Evolutionary conservation across 1,139 yeast species (phyloP).

Genomic region (Candida gigantensis): DNA sequence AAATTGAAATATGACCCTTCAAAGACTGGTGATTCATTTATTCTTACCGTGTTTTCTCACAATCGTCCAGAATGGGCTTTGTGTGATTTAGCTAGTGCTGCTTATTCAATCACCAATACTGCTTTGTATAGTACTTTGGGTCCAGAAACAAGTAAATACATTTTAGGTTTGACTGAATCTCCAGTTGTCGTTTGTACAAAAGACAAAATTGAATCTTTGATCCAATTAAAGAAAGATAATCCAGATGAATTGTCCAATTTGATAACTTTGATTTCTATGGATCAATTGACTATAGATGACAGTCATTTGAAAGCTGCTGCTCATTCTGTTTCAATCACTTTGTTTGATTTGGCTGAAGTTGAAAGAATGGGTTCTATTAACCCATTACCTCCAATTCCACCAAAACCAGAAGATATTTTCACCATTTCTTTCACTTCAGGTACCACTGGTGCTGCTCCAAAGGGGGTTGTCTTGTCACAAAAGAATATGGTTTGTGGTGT

Average conservation of each 20-base stretch:
- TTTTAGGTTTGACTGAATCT: conserved; percentile 32
- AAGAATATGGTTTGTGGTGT: conserved; percentile 52
- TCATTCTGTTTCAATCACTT: conserved; percentile 24
- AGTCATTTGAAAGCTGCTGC: conserved; percentile 20
- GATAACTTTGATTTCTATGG: conserved; percentile 38
- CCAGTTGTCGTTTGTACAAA: conserved; percentile 36
- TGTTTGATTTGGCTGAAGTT: conserved; percentile 53
- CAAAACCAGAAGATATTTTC: conserved; percentile 52
- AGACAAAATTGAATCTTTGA: conserved; percentile 28
- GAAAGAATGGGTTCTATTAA: conserved; percentile 52
- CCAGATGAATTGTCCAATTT: conserved; percentile 26
- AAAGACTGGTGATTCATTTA: conserved; percentile 24
- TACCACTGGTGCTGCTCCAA: conserved; percentile 71
- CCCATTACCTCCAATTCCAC: conserved; percentile 47
- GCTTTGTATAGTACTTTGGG: conserved; percentile 44
- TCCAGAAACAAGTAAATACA: conserved; percentile 33
- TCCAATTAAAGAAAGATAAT: conserved; percentile 26
- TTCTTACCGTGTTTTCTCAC: conserved; percentile 35
- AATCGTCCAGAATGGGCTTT: conserved; percentile 41
- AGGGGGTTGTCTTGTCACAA: conserved; percentile 67
- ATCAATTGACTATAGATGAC: conserved; percentile 30
- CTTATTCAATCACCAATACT: conserved; percentile 36
- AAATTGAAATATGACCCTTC: conserved; percentile 23
- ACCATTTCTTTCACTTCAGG: conserved; percentile 79
- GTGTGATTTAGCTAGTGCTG: conserved; percentile 37